Percentiles rank a stretch among this genome's conserved stretches.
Conservation (phyloP, 345 rosid genomes). For the Euphorbia peplus region DNA sequence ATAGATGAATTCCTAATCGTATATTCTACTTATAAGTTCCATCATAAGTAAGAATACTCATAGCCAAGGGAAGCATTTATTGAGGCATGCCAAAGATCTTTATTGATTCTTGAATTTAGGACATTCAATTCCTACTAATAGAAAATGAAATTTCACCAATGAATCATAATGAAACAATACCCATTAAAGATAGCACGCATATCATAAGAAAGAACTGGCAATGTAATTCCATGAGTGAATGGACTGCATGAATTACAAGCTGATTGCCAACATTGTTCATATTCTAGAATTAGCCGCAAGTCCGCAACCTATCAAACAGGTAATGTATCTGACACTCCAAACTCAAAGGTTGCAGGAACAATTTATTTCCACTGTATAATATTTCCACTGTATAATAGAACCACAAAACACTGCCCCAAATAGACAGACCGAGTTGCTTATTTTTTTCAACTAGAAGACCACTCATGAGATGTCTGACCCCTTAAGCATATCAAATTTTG, state of each 20-base stretch:
- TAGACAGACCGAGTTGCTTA: not conserved
- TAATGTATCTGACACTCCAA: not conserved
- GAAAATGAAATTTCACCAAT: not conserved
- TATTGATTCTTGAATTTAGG: not conserved
- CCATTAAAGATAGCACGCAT: not conserved
- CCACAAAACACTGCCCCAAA: not conserved
- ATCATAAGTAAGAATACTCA: not conserved
- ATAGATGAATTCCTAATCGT: not conserved
- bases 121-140: not conserved
- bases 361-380: not conserved
- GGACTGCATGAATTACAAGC: not conserved
- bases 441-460: not conserved
- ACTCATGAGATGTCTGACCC: not conserved
- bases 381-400: not conserved
- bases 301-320: not conserved
- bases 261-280: not conserved
- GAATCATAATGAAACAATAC: not conserved
- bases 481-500: not conserved
- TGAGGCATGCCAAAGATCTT: not conserved
- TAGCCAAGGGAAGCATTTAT: not conserved
- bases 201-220: not conserved
- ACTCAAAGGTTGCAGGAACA: not conserved
- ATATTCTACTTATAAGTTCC: not conserved
- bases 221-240: not conserved
- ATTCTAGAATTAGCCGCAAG: not conserved